Conservation (phyloP, 768 basidiomycete species). For the Lentinus tigrinus region DNA sequence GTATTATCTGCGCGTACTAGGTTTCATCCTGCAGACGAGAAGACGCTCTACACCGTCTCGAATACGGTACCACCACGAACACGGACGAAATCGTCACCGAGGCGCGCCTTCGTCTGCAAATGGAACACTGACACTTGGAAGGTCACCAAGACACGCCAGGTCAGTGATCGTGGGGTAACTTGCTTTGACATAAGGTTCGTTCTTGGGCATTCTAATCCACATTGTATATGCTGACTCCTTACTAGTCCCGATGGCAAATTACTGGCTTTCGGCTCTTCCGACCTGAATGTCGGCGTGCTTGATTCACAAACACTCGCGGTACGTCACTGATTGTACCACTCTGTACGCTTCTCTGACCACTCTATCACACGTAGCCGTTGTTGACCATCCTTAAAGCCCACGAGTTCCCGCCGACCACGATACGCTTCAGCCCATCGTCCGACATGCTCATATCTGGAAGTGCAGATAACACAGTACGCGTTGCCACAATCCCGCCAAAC, state of each 20-base stretch:
- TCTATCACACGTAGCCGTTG: conserved; percentile 59
- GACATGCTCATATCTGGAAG: conserved; percentile 85
- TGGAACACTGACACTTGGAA: conserved; percentile 77
- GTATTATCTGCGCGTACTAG: conserved; percentile 33
- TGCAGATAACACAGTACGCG: conserved; percentile 83
- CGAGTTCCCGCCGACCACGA: conserved; percentile 88
- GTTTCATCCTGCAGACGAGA: conserved; percentile 51
- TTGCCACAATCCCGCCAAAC: conserved; percentile 68
- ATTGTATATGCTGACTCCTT: neutral
- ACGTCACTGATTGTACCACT: conserved; percentile 26
- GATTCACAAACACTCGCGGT: conserved; percentile 80
- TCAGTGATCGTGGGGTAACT: conserved; percentile 79
- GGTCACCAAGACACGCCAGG: conserved; percentile 62
- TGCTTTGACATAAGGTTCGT: conserved; percentile 85
- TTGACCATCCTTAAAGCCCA: conserved; percentile 90
- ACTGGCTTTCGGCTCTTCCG: conserved; percentile 85
- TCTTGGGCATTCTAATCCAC: neutral
- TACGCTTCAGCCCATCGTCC: conserved; percentile 84
- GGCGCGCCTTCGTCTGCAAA: conserved; percentile 64
- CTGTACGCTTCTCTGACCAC: neutral
- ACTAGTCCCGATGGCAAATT: conserved; percentile 75
- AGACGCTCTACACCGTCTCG: conserved; percentile 64
- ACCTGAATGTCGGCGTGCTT: conserved; percentile 79
- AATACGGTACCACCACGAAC: conserved; percentile 67
- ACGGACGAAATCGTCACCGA: conserved; percentile 50